A percentile compares a stretch with the other conserved stretches of the same genome.
phyloP scores from a whole-genome alignment of 495 filamentous ascomycete species.

The Xylaria palmicola region DNA sequence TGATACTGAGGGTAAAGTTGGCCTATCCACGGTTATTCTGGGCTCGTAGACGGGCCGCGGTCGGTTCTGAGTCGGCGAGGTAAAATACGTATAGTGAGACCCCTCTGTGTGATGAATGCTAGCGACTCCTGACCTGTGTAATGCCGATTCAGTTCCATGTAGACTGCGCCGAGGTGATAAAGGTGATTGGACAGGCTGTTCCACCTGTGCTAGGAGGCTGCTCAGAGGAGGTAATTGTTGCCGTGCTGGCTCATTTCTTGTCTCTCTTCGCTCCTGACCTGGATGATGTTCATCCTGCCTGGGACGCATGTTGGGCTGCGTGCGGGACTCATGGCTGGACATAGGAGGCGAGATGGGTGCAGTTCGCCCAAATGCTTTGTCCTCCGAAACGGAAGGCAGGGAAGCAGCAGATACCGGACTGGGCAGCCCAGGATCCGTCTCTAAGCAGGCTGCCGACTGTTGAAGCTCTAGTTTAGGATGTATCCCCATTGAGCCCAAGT shows the following conservation, averaged over 20 bases:
- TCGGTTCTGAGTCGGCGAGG: slow-evolving; percentile 31
- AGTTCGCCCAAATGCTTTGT: slow-evolving; percentile 33
- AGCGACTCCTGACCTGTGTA: slow-evolving; percentile 42
- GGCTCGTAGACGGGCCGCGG: slow-evolving; percentile 44
- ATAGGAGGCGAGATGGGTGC: slow-evolving; percentile 46
- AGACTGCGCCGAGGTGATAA: slow-evolving; percentile 43
- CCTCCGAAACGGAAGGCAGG: slow-evolving; percentile 38
- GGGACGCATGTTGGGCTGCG: slow-evolving; percentile 42
- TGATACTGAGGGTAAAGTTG: slow-evolving; percentile 39
- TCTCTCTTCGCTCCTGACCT: slow-evolving; percentile 33
- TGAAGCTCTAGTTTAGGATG: slow-evolving; percentile 44
- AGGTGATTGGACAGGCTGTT: slow-evolving; percentile 43
- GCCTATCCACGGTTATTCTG: slow-evolving; percentile 36
- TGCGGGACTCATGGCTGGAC: slow-evolving; percentile 51
- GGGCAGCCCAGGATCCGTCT: slow-evolving; percentile 45
- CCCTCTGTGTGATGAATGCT: slow-evolving; percentile 22
- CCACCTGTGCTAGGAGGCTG: slow-evolving; percentile 49
- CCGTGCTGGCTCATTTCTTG: slow-evolving; percentile 29
- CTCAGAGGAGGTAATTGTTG: slow-evolving; percentile 54
- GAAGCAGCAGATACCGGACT: slow-evolving; percentile 43
- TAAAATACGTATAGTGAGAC: slow-evolving; percentile 50
- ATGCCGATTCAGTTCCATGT: slow-evolving; percentile 42
- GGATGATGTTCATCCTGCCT: slow-evolving; percentile 39
- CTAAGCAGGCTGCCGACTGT: slow-evolving; percentile 40
- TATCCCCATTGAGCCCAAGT: slow-evolving; percentile 51